Base-by-base conservation (phyloP, 306 rosid genomes). In the Castanea crenata region DNA sequence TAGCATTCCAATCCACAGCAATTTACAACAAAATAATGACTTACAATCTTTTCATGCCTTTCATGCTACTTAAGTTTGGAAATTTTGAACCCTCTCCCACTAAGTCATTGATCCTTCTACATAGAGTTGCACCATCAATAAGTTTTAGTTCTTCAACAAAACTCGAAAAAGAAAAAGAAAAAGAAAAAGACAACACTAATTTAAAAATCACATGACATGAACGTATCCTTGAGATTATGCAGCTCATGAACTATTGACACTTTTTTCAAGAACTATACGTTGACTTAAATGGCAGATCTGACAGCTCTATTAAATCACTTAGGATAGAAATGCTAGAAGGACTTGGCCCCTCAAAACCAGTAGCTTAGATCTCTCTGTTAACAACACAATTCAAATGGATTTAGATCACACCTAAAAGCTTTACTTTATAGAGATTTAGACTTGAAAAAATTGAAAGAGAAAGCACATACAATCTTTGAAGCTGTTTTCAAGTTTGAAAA, bases 101-200 rank as follows among this genome's bases (percentile, higher is more conserved):
- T 35, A 82, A 65, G 52, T 78, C 85, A 2, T 76, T 82, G 23
- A 83, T 69, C 51, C 76, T 78, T 73, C 85, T 82, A 79, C 73
- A 31, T 5, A 65, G 55, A 41, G 31, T 80, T 61, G 54, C 56
- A 16, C 29, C 55, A 73, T 14, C 14, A 51, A 51, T 14, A 16
- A 58, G n/a, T 35, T 34, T 6, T 15, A 15, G 0, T 32, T 41
- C 49, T 41, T 44, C 49, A 44, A 12, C 49, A 44, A 34, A 34
- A 34, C 38, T 34, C 5, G 1, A 5, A 34, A 34, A 34, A 34
- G 35, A 32, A 5, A 32, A 34, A 34, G 35, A 32, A 5, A 32
- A 32, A 29, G 4, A 29, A 4, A 32, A 34, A 34, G 1, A 6
- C 8, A 44, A 44, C 0, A 44, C 12, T 8, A 44, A 8, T 44